phyloP scores from a whole-genome alignment of 257 asterid species.

The Solanum pinnatisectum region DNA sequence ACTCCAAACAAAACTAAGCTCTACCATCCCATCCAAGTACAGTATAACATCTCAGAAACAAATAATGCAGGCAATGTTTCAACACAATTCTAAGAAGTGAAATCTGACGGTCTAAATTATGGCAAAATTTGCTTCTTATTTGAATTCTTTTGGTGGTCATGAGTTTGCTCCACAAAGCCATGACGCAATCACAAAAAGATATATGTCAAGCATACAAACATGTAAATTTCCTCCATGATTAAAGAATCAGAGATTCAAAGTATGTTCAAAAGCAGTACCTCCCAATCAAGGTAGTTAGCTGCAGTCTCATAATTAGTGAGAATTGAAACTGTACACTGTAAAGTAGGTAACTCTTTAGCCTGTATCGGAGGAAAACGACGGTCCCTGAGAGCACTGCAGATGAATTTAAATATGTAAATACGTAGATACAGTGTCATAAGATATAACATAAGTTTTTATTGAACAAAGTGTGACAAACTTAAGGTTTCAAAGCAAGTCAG shows the following conservation, averaged over 20 bases:
- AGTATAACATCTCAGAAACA: background rate
- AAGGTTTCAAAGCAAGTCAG: background rate
- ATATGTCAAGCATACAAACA: background rate
- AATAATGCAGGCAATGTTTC: background rate
- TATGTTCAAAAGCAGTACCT: constrained; percentile 38
- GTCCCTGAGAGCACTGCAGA: constrained; percentile 83
- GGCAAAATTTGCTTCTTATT: background rate
- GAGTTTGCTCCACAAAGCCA: background rate
- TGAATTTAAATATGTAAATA: background rate
- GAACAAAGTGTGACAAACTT: background rate
- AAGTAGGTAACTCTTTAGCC: constrained; percentile 72
- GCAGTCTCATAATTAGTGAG: constrained; percentile 78
- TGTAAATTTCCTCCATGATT: background rate
- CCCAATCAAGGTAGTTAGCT: constrained; percentile 90
- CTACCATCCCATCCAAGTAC: background rate
- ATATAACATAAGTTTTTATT: background rate
- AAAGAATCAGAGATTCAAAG: background rate
- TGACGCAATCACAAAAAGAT: background rate
- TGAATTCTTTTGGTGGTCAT: background rate
- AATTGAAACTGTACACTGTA: constrained; percentile 94
- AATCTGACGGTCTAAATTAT: background rate
- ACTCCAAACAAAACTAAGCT: background rate
- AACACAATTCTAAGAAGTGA: background rate
- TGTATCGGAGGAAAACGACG: constrained; percentile 90
- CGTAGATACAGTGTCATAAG: background rate